phyloP scores from a whole-genome alignment of 805 yeast genomes.

The Lachancea waltii region DNA sequence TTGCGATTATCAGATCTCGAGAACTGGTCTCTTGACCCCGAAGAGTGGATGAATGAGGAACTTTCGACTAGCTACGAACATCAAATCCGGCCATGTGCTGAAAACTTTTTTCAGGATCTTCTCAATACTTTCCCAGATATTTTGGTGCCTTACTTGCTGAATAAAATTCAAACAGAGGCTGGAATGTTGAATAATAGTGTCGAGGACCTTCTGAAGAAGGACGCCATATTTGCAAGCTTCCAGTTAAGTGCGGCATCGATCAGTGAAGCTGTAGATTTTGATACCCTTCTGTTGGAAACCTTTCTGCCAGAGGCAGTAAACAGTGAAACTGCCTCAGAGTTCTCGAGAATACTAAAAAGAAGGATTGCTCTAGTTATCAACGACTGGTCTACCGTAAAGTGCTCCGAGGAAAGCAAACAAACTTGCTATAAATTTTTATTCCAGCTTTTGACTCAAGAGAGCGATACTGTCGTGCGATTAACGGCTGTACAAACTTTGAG shows the following conservation, averaged over 20 bases:
- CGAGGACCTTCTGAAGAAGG: conserved; percentile 59
- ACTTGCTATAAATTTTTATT: conserved; percentile 53
- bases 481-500: conserved; percentile 67
- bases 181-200: conserved; percentile 27
- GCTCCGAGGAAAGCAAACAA: conserved; percentile 51
- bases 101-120: conserved; percentile 71
- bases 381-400: conserved; percentile 73
- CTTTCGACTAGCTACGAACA: conserved; percentile 71
- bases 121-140: conserved; percentile 54
- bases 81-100: conserved; percentile 82
- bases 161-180: conserved; percentile 45
- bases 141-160: conserved; percentile 49
- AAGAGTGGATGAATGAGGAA: conserved; percentile 87
- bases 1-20: conserved; percentile 72
- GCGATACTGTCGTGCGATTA: conserved; percentile 76
- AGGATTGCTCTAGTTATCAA: conserved; percentile 69
- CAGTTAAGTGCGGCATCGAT: conserved; percentile 69
- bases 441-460: conserved; percentile 42
- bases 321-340: conserved; percentile 37
- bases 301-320: conserved; percentile 56
- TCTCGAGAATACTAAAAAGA: conserved; percentile 61
- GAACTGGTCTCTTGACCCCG: conserved; percentile 80
- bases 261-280: conserved; percentile 60
- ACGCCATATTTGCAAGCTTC: conserved; percentile 75
- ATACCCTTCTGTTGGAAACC: conserved; percentile 48